phyloP scores from a whole-genome alignment of 305 asterid genomes.

The Fraxinus velutina region DNA sequence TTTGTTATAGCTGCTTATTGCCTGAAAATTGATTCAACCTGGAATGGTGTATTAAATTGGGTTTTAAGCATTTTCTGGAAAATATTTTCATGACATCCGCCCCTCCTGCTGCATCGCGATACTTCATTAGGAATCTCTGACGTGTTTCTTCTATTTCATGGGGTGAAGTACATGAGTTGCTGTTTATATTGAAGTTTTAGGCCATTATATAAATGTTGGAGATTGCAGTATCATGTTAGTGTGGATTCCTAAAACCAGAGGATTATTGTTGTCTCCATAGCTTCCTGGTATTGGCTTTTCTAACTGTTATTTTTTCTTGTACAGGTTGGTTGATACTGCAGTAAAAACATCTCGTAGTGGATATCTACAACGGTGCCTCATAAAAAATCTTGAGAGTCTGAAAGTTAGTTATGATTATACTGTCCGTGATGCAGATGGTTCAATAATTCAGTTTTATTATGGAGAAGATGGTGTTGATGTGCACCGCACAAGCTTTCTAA shows the following conservation, averaged over 20 bases:
- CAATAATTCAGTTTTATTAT: conserved; percentile 80
- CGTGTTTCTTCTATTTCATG: neutral
- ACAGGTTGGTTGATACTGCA: conserved; percentile 96
- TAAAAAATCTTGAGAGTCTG: conserved; percentile 88
- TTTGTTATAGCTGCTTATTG: neutral
- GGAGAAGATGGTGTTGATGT: conserved; percentile 99
- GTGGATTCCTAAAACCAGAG: conserved; percentile 8
- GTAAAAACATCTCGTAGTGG: conserved; percentile 99
- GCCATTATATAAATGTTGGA: neutral
- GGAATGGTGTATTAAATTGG: neutral
- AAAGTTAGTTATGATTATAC: conserved; percentile 89
- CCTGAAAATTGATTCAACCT: neutral
- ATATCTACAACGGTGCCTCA: conserved; percentile 83
- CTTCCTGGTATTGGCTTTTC: conserved; percentile 10
- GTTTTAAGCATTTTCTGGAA: neutral
- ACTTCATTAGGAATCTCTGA: neutral
- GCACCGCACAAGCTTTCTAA: conserved; percentile 82
- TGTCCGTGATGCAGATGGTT: conserved; percentile 98
- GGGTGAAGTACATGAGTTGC: neutral
- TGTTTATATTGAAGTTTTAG: neutral
- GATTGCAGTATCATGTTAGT: neutral
- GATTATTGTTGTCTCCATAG: neutral
- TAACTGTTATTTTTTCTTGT: conserved; percentile 23
- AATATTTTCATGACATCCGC: neutral
- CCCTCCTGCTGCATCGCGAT: neutral